These are phyloP conservation scores for Naganishia sp. DNA, from an alignment of 1,284 basidiomycete genomes.

Conservation along the genomic window DNA sequence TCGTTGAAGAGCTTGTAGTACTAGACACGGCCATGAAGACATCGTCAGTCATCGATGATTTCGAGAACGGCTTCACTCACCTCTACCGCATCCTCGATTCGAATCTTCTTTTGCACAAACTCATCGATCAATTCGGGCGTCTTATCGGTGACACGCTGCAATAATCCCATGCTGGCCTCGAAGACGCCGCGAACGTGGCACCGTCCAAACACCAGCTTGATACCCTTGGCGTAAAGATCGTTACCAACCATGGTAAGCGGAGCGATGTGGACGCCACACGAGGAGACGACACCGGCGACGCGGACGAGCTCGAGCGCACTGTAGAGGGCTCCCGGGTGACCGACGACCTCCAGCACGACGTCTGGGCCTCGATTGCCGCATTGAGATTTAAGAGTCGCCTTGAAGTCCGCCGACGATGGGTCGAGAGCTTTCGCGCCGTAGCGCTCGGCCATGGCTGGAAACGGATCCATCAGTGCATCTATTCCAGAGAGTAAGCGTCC, in stretches of 20 bases:
- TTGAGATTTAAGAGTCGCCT: slow-evolving; percentile 37
- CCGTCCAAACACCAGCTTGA: slow-evolving; percentile 71
- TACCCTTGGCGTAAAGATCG: slow-evolving; percentile 68
- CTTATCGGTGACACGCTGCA: slow-evolving; percentile 48
- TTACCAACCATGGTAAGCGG: slow-evolving; percentile 48
- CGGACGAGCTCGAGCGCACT: slow-evolving; percentile 76
- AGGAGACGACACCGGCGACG: slow-evolving; percentile 75
- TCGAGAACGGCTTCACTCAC: slow-evolving; percentile 34
- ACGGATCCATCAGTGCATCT: not conserved
- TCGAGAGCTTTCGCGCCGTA: slow-evolving; percentile 52
- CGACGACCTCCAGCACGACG: slow-evolving; percentile 67
- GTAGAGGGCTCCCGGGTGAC: slow-evolving; percentile 67
- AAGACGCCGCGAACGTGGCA: slow-evolving; percentile 82
- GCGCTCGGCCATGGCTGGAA: slow-evolving; percentile 40
- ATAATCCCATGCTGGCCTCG: slow-evolving; percentile 68
- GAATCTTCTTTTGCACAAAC: slow-evolving; percentile 50
- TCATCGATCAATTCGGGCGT: slow-evolving; percentile 46
- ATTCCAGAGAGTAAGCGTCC: not conserved
- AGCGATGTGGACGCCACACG: slow-evolving; percentile 65
- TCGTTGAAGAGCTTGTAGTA: slow-evolving; percentile 51
- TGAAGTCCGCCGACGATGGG: slow-evolving; percentile 38
- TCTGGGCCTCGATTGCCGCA: slow-evolving; percentile 54
- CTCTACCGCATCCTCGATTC: slow-evolving; percentile 46
- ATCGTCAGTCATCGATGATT: not conserved
- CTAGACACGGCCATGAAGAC: slow-evolving; percentile 30